Percentiles rank a stretch among this genome's conserved stretches.
phyloP scores from a whole-genome alignment of 1,139 yeast species.

The Taphrina communis region DNA sequence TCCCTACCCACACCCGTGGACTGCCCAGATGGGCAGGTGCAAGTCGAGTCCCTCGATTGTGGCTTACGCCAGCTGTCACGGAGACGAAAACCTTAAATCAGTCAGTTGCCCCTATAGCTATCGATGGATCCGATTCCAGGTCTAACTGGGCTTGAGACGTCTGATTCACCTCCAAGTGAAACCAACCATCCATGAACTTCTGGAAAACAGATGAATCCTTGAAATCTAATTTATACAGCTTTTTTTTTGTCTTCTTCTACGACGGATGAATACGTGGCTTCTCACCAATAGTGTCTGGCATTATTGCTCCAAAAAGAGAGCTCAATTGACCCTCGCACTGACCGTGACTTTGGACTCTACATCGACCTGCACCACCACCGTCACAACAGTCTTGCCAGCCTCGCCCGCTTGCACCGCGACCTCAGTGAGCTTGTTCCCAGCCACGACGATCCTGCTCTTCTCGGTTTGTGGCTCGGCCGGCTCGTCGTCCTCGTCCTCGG shows the following conservation, averaged over 20 bases:
- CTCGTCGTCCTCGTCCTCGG: constrained; percentile 54
- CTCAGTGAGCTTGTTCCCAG: constrained; percentile 70
- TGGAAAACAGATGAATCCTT: no score
- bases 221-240: background rate
- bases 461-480: constrained; percentile 79
- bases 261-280: background rate
- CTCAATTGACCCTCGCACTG: constrained; percentile 65
- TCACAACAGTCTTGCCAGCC: constrained; percentile 62
- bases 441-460: constrained; percentile 73
- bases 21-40: background rate
- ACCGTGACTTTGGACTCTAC: constrained; percentile 83
- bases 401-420: constrained; percentile 70
- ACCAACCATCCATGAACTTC: no score
- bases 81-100: background rate
- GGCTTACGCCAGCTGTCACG: constrained; percentile 5
- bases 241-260: no score
- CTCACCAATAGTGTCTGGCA: no score
- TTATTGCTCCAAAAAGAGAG: no score
- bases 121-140: no score
- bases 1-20: no score
- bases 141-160: no score
- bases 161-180: no score
- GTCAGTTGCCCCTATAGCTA: no score
- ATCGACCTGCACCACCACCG: constrained; percentile 81
- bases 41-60: background rate